Conservation (phyloP, 2,329 filamentous ascomycete genomes). For the Emergomyces orientalis region DNA sequence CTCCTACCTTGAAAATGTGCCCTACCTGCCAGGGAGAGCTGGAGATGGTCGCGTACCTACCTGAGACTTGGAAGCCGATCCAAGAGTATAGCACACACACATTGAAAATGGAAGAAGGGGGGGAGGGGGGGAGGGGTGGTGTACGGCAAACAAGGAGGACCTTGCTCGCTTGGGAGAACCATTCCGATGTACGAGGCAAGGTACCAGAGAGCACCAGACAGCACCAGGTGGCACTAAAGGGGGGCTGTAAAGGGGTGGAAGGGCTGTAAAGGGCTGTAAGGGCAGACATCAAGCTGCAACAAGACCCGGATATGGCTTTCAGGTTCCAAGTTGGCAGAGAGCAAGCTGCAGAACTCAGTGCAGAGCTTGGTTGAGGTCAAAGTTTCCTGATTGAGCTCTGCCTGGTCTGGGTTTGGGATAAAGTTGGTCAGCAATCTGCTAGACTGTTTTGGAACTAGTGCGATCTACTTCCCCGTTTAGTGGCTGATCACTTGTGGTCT, state of each 20-base stretch:
- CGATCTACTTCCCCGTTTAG: neutral
- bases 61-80: neutral
- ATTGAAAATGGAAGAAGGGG: no score
- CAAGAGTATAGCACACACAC: neutral
- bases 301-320: neutral
- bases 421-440: neutral
- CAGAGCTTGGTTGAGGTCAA: neutral
- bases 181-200: neutral
- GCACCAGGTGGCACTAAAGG: neutral
- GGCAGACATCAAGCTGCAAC: neutral
- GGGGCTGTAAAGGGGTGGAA: neutral
- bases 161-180: neutral
- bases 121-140: no score
- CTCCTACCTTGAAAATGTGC: neutral
- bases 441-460: neutral
- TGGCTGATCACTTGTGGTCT: neutral
- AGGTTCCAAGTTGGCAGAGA: neutral
- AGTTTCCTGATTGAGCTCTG: slow-evolving; percentile 3
- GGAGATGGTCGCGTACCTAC: neutral
- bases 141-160: no score
- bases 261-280: neutral
- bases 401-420: neutral
- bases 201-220: neutral
- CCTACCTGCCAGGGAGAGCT: neutral
- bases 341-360: neutral